Base-by-base conservation (phyloP, 2,329 filamentous ascomycete species). In the Thyridium curvatum region DNA sequence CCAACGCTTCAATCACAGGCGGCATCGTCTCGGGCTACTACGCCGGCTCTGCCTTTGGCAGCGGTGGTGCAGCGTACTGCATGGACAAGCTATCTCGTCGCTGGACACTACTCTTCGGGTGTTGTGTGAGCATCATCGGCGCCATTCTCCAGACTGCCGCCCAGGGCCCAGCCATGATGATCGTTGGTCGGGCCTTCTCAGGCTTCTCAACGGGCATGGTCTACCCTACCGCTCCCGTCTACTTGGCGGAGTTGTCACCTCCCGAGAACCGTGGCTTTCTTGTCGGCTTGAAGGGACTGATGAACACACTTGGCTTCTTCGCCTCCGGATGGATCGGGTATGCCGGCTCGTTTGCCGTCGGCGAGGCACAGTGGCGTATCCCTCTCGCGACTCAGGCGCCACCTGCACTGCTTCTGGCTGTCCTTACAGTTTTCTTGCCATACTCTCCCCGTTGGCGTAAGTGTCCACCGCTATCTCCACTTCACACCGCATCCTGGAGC, bases 251-350 rank as follows among this genome's bases (percentile, higher is more conserved):
- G 41, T 38, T 57, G 4, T 44, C 48, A 3, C 50, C 48, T 8
- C 47, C 53, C 3, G 42, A 50, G 39, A 51, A 50, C 26, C 47
- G 54, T 8, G 54, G 45, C 1, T 49, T 51, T 18, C 41, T 57
- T 7, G 52, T 52, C 18, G 50, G 39, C 1, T 37, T 43, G 8
- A 56, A 61, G 35, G 61, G 56, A 1, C 44, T 60, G 30, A 53
- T 59, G 38, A 60, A 59, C 18, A 51, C 58, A 1, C 39, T 60
- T 7, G 65, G 64, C 4, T 65, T 57, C 35, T 58, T 62, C 42
- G 37, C 50, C 9, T 63, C 60, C 2, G 60, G 58, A 35, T 67
- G 62, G 61, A 56, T 67, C 33, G 64, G 62, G 3, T 65, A 61
- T 39, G 56, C 52, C 3, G 54, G 62, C 8, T 51, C 52, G 0